Percentiles rank a stretch among this genome's conserved stretches.
phyloP scores from a whole-genome alignment of 225 moss, liverwort and hornwort species.

The Straminergon stramineum region DNA sequence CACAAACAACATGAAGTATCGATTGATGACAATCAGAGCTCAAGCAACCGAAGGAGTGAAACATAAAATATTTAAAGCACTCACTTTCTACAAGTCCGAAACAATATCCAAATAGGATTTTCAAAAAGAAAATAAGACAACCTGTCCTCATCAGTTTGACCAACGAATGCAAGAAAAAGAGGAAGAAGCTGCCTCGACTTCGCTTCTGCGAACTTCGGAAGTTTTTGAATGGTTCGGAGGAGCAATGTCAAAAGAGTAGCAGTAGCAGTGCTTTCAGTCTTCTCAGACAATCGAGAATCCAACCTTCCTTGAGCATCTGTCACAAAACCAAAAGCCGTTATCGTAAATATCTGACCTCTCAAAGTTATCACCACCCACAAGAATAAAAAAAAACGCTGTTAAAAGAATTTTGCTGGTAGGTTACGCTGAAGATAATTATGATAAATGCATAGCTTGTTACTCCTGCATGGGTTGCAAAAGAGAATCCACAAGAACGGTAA shows the following conservation, averaged over 20 bases:
- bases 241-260: slow-evolving; percentile 64
- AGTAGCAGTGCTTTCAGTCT: slow-evolving; percentile 41
- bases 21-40: neutral
- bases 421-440: neutral
- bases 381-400: neutral
- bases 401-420: neutral
- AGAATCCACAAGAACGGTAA: neutral
- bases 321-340: neutral
- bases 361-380: neutral
- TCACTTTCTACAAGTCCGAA: neutral
- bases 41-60: neutral
- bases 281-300: slow-evolving; percentile 21
- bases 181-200: slow-evolving; percentile 95
- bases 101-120: neutral
- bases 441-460: neutral
- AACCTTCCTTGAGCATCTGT: slow-evolving; percentile 55
- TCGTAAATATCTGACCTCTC: neutral
- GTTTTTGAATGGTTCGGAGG: slow-evolving; percentile 57
- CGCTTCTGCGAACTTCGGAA: slow-evolving; percentile 72
- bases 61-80: neutral
- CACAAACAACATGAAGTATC: neutral
- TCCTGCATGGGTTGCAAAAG: neutral
- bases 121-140: neutral
- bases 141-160: slow-evolving; percentile 51
- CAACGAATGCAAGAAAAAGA: slow-evolving; percentile 77